Evolutionary conservation across 2,329 filamentous ascomycete genomes (phyloP).

Genomic region (Anthostomella pinea): DNA sequence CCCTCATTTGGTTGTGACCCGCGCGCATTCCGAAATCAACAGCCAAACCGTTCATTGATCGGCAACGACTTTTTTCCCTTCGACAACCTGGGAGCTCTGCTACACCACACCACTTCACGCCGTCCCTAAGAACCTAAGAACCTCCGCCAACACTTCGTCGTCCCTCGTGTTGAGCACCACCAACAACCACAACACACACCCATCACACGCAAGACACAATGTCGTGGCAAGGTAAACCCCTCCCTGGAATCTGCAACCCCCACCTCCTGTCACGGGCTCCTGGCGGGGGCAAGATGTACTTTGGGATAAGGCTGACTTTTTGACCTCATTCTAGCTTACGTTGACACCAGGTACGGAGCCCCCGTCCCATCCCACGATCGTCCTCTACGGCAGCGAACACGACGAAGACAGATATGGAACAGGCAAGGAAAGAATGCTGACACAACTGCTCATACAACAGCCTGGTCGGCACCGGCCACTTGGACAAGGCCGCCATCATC

Average conservation of each 20-base stretch:
- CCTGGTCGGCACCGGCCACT: conserved; percentile 73
- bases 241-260: conserved; percentile 26
- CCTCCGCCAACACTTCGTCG: conserved; percentile 11
- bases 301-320: conserved; percentile 22
- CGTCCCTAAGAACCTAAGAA: conserved; percentile 19
- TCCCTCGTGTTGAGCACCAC: conserved; percentile 6
- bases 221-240: conserved; percentile 70
- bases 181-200: conserved; percentile 1
- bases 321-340: conserved; percentile 45
- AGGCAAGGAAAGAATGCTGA: conserved; percentile 3
- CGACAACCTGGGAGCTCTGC: no score
- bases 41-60: no score
- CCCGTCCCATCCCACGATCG: neutral
- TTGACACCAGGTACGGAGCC: conserved; percentile 55
- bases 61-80: conserved; percentile 14
- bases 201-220: conserved; percentile 43
- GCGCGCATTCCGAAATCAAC: no score
- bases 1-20: conserved; percentile 24
- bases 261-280: conserved; percentile 16
- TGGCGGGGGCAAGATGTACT: conserved; percentile 7
- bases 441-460: conserved; percentile 42
- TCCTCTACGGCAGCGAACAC: no score
- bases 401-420: neutral
- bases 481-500: conserved; percentile 84
- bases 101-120: no score